Percentiles rank a stretch among this genome's conserved stretches.
Conservation (phyloP, 2,329 filamentous ascomycete species). For the Trichoderma citrinoviride region DNA sequence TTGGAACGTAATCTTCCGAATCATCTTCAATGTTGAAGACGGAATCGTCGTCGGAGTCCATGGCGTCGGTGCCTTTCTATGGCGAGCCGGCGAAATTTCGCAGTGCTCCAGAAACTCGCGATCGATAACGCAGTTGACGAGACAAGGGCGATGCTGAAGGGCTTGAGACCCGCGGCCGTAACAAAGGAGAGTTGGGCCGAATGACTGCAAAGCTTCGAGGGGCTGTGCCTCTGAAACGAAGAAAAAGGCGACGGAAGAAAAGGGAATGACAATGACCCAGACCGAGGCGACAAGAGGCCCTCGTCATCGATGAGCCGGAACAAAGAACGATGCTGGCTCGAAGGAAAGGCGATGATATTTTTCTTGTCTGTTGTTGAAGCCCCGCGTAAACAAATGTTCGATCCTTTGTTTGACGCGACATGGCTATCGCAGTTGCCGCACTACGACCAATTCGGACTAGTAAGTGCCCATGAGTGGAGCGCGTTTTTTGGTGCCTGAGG, state of each 20-base stretch:
- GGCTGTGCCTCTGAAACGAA: conserved; percentile 28
- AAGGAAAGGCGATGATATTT: neutral
- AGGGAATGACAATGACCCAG: conserved; percentile 29
- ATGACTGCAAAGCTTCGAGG: conserved; percentile 26
- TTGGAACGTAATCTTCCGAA: conserved; percentile 42
- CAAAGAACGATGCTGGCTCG: neutral
- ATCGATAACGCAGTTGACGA: conserved; percentile 23
- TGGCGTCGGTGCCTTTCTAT: conserved; percentile 34
- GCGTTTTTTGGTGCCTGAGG: conserved; percentile 28
- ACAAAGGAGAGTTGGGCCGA: conserved; percentile 24
- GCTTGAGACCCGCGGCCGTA: conserved; percentile 26
- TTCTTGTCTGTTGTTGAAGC: conserved; percentile 13
- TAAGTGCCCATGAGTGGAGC: conserved; percentile 22
- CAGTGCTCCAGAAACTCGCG: neutral
- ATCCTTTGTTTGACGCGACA: conserved; percentile 21
- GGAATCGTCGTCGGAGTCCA: conserved; percentile 59
- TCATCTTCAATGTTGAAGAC: conserved; percentile 41
- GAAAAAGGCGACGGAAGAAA: conserved; percentile 26
- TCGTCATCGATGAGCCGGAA: neutral
- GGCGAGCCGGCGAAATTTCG: neutral
- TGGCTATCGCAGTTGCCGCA: conserved; percentile 1
- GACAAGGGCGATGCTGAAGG: conserved; percentile 25
- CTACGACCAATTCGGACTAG: neutral
- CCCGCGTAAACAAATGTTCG: conserved; percentile 23
- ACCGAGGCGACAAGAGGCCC: conserved; percentile 21